Base-by-base conservation (phyloP, 805 yeast species). In the Teunomyces stri region DNA sequence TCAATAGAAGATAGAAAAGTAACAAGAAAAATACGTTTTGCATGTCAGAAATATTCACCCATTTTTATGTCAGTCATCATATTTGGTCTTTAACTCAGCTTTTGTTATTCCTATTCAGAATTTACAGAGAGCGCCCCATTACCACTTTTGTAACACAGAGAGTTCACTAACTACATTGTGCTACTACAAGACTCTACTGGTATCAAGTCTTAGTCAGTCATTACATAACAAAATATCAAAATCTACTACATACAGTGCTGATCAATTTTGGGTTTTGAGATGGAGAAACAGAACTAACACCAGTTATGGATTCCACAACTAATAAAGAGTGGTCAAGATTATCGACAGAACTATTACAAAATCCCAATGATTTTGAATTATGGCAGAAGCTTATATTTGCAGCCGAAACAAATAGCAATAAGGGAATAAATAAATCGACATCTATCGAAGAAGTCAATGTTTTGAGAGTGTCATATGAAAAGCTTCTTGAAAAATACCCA, bases 401-500 rank as follows among this genome's bases (percentile, higher is more conserved):
- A 6, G 62, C 73, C 0, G 74, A 73, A 22, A 42, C 54, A 15
- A 55, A 65, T 18, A 57, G 50, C 22, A 60, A 54, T 38, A 52
- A 36, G 6, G 66, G 66, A 3, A 58, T 76, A 27, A 56, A 65
- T 15, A 75, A 75, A 54, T 54, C 65, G 2, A 64, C 77, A 20
- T 48, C 68, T 1, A 20, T 21, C 0, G 51, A 53, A 6, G 63
- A 69, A 38, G 51, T 72, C 6, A 58, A 65, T 16, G 48, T 69
- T 7, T 56, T 81, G 30, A 55, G 75, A 38, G 49, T 62, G 3
- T 58, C 78, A 1, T 79, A 74, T 52, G 68, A 67, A 38, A 68
- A 74, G 34, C 57, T 81, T 11, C 64, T 82, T 12, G 59, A 60
- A 1, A 68, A 70, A 41, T 82, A 63, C 53, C 87, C 88, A 0